Base-by-base conservation (phyloP, 805 yeast genomes). In the Candida nemodendra region DNA sequence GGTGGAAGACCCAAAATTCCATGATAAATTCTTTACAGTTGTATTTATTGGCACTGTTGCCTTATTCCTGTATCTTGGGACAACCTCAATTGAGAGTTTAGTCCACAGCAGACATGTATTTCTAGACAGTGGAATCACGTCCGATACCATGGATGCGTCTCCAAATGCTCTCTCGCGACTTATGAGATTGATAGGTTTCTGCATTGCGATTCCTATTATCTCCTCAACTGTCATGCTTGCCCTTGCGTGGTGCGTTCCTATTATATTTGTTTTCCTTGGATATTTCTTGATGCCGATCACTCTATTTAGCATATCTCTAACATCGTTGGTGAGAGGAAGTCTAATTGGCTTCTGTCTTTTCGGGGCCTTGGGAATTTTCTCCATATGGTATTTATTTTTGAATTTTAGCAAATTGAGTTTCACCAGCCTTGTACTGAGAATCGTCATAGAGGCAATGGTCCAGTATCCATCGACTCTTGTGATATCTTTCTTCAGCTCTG, bases 381-480 rank as follows among this genome's bases (percentile, higher is more conserved):
- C 54, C 3, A 21, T 60, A 1, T 33, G 47, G 35, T 59, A 56
- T 37, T 39, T 57, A 38, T 47, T 48, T 26, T 47, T 39, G 8
- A 55, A 53, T 36, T 49, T 47, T 22, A 55, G 42, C 36, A 53
- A 57, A 36, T 41, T 61, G 19, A 51, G 56, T 27, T 61, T 59
- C 36, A 59, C 63, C 2, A 51, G 60, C 13, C 18, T 53, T 9
- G 46, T 59, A 44, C 36, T 61, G 27, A 48, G 56, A 27, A 49
- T 59, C 2, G 77, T 84, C n/a, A 81, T 90, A 48, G 86, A 81
- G 52, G 95, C 85, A 5, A 81, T 85, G 77, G 74, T 74, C 44
- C 57, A 68, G 24, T 80, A 81, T 51, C 95, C 95, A 7, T 79
- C 89, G 6, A 78, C 87, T 0, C 54, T 85, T 30, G 27, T 78